Percentiles rank a stretch among this genome's conserved stretches.
Evolutionary conservation across 805 yeast genomes (phyloP).

Genomic region (Lipomyces yamadae): DNA sequence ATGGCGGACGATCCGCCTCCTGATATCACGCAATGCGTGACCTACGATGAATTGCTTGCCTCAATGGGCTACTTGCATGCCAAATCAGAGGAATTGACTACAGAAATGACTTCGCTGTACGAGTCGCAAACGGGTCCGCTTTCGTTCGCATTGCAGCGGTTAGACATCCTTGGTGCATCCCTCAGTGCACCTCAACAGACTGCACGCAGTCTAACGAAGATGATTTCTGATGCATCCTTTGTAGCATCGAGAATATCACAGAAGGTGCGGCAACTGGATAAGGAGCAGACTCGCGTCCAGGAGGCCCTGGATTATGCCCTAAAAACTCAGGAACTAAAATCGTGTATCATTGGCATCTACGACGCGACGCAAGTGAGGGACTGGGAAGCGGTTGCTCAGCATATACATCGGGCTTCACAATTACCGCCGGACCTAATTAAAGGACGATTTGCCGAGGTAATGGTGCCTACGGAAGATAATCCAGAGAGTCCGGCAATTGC

Average conservation of each 20-base stretch:
- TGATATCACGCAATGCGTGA: slow-evolving; percentile 26
- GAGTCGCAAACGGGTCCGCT: slow-evolving; percentile 26
- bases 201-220: slow-evolving; percentile 60
- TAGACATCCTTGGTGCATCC: slow-evolving; percentile 43
- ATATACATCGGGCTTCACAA: slow-evolving; percentile 54
- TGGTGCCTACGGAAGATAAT: slow-evolving; percentile 83
- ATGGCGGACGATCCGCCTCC: slow-evolving; percentile 19
- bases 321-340: slow-evolving; percentile 67
- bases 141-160: slow-evolving; percentile 38
- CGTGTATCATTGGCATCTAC: slow-evolving; percentile 65
- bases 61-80: slow-evolving; percentile 20
- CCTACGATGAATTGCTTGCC: slow-evolving; percentile 26
- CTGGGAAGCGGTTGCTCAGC: slow-evolving; percentile 78
- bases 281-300: slow-evolving; percentile 67
- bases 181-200: slow-evolving; percentile 51
- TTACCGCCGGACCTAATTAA: slow-evolving; percentile 59
- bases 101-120: slow-evolving; percentile 13
- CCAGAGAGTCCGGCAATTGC: slow-evolving; percentile 75
- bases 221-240: slow-evolving; percentile 64
- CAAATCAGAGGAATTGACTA: slow-evolving; percentile 19
- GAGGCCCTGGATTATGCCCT: slow-evolving; percentile 67
- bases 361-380: slow-evolving; percentile 69
- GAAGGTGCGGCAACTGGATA: slow-evolving; percentile 70
- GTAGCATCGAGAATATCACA: slow-evolving; percentile 70
- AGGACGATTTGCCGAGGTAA: slow-evolving; percentile 75